Base-by-base conservation (phyloP, 1,284 basidiomycete genomes). In the Pseudozyma sp. region DNA sequence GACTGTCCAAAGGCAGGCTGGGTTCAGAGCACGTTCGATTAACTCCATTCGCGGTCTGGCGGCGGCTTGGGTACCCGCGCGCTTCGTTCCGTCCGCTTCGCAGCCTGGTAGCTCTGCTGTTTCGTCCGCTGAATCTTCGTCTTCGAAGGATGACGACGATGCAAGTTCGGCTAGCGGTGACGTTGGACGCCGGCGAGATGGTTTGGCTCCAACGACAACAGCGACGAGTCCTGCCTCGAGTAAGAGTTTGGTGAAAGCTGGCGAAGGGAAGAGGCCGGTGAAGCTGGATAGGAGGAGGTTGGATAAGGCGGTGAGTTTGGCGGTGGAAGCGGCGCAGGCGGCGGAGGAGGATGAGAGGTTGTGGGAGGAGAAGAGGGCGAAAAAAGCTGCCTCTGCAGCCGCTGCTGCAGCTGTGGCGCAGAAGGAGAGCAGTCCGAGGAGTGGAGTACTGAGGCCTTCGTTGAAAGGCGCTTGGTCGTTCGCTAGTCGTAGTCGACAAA, bases 231-330 rank as follows among this genome's bases (percentile, higher is more conserved):
- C 8, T 31, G 25, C 25, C 25, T 31, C 25, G 57, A 57, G 48
- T n/a, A 31, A 1, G 1, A 57, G 18, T 52, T 47, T 3, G 35
- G 47, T 0, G 49, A 57, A 12, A 52, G 18, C n/a, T 2, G 18
- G 14, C 8, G 31, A 50, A 14, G 44, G 19, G 25, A 64, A 66
- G 44, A 36, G 70, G 7, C 70, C 72, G 18, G 75, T 76, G 9
- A 62, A 59, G 38, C 52, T 78, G 5, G 74, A 78, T 25, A 57
- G 75, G 4, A 51, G 74, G 4, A 49, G 77, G 6, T 42, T 78
- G 11, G 77, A 78, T 49, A 78, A 78, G 49, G 77, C 77, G 5
- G 77, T 76, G n/a, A 74, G 59, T 16, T 40, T 78, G 45, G 77
- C 77, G 0, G 70, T 78, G 11, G 77, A 78, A 38, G 77, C 77